Evolutionary conservation across 345 rosid genomes (phyloP).

Genomic region (Arabis hirsuta): DNA sequence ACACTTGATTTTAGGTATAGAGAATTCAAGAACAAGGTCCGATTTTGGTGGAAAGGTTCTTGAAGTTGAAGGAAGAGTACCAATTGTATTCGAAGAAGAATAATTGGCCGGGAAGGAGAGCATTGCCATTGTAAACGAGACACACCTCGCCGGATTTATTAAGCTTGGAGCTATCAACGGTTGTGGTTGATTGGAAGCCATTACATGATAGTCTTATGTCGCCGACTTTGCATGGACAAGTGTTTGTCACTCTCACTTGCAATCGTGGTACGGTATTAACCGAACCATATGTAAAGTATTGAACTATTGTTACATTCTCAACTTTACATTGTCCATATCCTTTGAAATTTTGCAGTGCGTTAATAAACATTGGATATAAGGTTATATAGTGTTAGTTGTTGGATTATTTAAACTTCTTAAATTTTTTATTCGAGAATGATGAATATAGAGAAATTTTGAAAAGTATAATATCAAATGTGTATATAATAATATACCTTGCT

Average conservation of each 20-base stretch:
- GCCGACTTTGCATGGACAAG: neutral
- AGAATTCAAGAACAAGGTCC: neutral
- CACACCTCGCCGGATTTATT: neutral
- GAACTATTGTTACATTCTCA: neutral
- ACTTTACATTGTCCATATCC: neutral
- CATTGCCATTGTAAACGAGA: slow-evolving; percentile 10
- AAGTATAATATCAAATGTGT: neutral
- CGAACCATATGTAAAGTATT: neutral
- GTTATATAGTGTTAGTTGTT: neutral
- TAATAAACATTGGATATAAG: neutral
- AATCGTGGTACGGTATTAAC: neutral
- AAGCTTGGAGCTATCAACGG: neutral
- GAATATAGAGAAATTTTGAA: neutral
- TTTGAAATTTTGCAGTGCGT: neutral
- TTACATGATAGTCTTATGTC: neutral
- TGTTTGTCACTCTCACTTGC: neutral
- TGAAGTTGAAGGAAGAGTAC: neutral
- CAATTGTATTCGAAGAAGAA: neutral
- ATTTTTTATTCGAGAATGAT: neutral
- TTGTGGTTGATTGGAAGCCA: neutral
- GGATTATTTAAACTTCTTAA: neutral
- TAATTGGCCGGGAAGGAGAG: neutral
- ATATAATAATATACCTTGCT: neutral
- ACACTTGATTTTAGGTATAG: too few relatives aligned
- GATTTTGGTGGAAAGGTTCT: neutral